These are phyloP conservation scores for Sinapis alba DNA, from an alignment of 441 rosid genomes.

Conservation along the genomic window DNA sequence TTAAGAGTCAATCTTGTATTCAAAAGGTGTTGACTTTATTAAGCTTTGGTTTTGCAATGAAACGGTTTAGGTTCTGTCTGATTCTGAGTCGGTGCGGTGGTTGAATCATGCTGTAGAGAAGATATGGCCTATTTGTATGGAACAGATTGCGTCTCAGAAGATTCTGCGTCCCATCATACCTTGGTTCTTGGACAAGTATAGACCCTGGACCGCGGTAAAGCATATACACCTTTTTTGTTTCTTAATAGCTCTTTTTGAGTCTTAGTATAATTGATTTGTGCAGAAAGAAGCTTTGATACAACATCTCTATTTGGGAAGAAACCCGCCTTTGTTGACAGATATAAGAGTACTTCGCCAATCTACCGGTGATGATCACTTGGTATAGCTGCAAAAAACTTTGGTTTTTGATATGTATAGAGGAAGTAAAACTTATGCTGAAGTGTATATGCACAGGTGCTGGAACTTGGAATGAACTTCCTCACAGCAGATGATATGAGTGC, in stretches of 20 bases:
- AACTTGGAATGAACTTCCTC: constrained; percentile 90
- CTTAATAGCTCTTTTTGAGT: no score
- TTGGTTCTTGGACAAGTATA: constrained; percentile 95
- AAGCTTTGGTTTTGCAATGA: no score
- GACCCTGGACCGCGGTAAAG: constrained; percentile 91
- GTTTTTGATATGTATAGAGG: neutral
- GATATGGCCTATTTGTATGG: constrained; percentile 96
- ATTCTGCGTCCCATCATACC: constrained; percentile 89
- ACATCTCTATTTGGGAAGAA: constrained; percentile 87
- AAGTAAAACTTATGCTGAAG: constrained; percentile 24
- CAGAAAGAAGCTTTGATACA: constrained; percentile 72
- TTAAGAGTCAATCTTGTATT: no score
- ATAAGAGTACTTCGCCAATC: constrained; percentile 72
- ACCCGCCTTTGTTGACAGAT: constrained; percentile 81
- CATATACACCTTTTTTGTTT: no score
- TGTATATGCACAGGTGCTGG: constrained; percentile 74
- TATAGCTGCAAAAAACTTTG: constrained; percentile 35
- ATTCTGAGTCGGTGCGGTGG: constrained; percentile 92
- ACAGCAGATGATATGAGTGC: constrained; percentile 96
- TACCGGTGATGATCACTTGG: constrained; percentile 89
- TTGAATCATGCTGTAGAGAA: constrained; percentile 80
- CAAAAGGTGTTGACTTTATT: neutral
- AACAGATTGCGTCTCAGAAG: constrained; percentile 85
- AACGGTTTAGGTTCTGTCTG: constrained; percentile 76
- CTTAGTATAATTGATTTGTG: constrained; percentile 18